These are phyloP conservation scores for Discostella pseudostelligera DNA, from an alignment of 108 stramenopile genomes.

Conservation along the genomic window DNA sequence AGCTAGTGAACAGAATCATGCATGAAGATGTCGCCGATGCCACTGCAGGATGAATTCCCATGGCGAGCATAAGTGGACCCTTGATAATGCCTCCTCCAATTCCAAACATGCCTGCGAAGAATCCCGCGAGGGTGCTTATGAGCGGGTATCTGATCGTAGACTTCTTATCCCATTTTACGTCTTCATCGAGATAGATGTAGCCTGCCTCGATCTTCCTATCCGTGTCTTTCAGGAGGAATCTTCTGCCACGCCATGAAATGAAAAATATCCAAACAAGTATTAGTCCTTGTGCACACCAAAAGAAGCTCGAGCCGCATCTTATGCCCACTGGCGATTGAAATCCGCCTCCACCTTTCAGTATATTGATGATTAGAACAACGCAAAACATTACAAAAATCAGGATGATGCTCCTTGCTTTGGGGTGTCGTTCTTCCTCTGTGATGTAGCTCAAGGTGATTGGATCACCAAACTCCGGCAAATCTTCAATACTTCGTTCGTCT, in stretches of 20 bases:
- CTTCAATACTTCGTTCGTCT: conserved; percentile 12
- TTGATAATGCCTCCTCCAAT: conserved; percentile 93
- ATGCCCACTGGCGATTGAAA: conserved; percentile 87
- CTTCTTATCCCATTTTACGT: conserved; percentile 88
- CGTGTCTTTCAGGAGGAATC: conserved; percentile 48
- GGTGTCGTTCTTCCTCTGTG: conserved; percentile 51
- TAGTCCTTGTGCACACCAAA: conserved; percentile 77
- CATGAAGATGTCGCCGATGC: conserved; percentile 80
- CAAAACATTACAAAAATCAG: conserved; percentile 74
- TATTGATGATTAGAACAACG: conserved; percentile 75
- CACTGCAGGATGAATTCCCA: conserved; percentile 86
- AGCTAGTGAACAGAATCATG: conserved; percentile 95
- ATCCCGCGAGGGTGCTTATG: conserved; percentile 89
- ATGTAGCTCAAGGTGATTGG: conserved; percentile 47
- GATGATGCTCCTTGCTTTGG: conserved; percentile 52
- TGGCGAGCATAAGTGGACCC: conserved; percentile 94
- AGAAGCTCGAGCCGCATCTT: conserved; percentile 65
- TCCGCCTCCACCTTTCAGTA: conserved; percentile 83
- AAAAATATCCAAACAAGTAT: conserved; percentile 77
- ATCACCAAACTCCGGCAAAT: conserved; percentile 23
- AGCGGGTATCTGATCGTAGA: conserved; percentile 86
- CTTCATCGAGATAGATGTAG: conserved; percentile 67
- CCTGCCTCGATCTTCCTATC: conserved; percentile 42
- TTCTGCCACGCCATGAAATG: conserved; percentile 58
- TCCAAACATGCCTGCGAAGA: conserved; percentile 96